phyloP scores from a whole-genome alignment of 306 rosid species.

The Acacia confusa region DNA sequence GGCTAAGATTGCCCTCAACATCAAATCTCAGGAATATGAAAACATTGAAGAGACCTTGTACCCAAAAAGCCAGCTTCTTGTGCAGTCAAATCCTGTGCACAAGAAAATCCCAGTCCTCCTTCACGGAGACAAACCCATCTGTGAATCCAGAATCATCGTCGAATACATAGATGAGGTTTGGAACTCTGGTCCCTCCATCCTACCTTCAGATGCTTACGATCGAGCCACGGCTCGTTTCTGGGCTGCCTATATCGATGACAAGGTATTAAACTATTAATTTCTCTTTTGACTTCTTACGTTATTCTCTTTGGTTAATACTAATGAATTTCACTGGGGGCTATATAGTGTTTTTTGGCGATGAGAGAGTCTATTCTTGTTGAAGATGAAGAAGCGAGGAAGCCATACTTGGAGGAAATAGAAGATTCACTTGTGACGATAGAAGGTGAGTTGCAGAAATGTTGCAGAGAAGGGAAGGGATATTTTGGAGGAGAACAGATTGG shows the following conservation, averaged over 20 bases:
- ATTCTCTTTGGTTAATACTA: neutral
- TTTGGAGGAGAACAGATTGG: too few species aligned
- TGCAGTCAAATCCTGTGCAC: slow-evolving; percentile 46
- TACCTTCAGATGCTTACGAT: slow-evolving; percentile 40
- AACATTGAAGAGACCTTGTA: slow-evolving; percentile 36
- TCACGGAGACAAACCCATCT: slow-evolving; percentile 32
- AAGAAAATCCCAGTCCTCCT: slow-evolving; percentile 47
- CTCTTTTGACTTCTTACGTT: neutral
- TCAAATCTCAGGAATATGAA: slow-evolving; percentile 34
- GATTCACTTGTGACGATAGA: slow-evolving; percentile 33
- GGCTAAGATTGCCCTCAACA: slow-evolving; percentile 37
- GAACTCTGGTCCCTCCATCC: slow-evolving; percentile 36
- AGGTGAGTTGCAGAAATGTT: slow-evolving; percentile 25
- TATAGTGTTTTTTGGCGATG: too few species aligned
- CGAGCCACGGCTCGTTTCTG: slow-evolving; percentile 46
- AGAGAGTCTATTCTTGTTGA: neutral
- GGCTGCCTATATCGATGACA: slow-evolving; percentile 43
- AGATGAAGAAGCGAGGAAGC: neutral
- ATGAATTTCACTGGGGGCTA: too few species aligned
- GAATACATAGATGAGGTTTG: slow-evolving; percentile 45
- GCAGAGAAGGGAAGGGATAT: neutral
- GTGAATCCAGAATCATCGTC: slow-evolving; percentile 42
- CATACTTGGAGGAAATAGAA: slow-evolving; percentile 24
- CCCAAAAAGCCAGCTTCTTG: slow-evolving; percentile 40
- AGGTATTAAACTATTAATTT: slow-evolving; percentile 13